Evolutionary conservation across 2,329 filamentous ascomycete species (phyloP).

Genomic region (Colletotrichum sansevieriae): DNA sequence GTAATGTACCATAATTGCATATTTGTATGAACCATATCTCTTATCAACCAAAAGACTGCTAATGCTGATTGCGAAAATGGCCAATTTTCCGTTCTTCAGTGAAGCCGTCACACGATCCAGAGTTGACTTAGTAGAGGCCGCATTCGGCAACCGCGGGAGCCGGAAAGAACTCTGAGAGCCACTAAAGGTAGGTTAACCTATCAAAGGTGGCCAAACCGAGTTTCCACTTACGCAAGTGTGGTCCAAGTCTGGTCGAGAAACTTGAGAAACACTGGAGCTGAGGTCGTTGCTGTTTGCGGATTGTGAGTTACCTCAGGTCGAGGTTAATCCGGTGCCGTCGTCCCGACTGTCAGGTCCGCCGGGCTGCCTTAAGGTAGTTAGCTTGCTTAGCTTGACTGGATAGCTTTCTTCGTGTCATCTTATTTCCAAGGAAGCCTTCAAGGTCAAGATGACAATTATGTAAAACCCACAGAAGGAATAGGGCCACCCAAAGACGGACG

Average conservation of each 20-base stretch:
- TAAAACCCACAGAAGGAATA: no score
- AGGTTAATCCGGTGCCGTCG: conserved; percentile 11
- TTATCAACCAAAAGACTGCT: neutral
- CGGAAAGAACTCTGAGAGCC: neutral
- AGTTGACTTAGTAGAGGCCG: neutral
- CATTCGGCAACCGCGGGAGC: conserved; percentile 6
- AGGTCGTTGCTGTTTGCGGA: conserved; percentile 27
- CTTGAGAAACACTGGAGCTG: neutral
- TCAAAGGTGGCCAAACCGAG: neutral
- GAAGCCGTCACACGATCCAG: neutral
- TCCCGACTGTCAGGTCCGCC: conserved; percentile 17
- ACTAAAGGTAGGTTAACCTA: neutral
- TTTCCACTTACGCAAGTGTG: conserved; percentile 21
- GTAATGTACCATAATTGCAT: conserved; percentile 1
- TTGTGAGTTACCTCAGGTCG: neutral
- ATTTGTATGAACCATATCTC: neutral
- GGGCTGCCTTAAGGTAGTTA: neutral
- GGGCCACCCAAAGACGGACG: no score
- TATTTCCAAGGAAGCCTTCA: no score
- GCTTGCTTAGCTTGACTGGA: no score
- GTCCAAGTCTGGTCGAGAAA: neutral
- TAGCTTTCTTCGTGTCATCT: no score
- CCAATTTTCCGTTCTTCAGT: neutral
- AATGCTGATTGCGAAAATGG: neutral
- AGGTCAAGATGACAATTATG: no score